Evolutionary conservation across 495 filamentous ascomycete species (phyloP), one percentile per base, ranked within the genome.

Genomic region (Xylaria acuta): DNA sequence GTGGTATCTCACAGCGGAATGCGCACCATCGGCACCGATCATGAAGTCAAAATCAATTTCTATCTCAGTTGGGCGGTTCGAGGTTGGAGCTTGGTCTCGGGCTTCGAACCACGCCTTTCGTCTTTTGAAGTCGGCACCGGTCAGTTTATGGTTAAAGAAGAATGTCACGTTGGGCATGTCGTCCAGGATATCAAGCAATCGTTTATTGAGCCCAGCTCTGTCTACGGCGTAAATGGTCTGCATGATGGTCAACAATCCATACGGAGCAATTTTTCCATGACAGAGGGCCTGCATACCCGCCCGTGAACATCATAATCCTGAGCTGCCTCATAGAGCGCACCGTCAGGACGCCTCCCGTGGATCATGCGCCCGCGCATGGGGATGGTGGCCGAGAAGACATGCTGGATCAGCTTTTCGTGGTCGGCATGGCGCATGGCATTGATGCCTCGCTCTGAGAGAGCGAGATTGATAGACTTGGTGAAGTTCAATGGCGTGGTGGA

Each of bases 291-390:
- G 76, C 86, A 76, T 86, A 97, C 94, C 78, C 92, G 88, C 71
- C 95, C 95, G 74, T 97, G 92, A 5, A 92, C 88, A 81, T 98
- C 96, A 81, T 99, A 99, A 34, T 89, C 87, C 80, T 99, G 96
- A 25, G 92, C 82, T 70, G 92, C 89, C 73, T 96, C 90, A 77
- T 89, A 93, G 12, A 96, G 80, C 22, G 90, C 80, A 30, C 92
- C 92, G 40, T 86, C 80, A 36, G 85, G 77, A n/a, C 84, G 84
- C 72, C 86, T 85, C 30, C 93, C 91, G 78, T 99, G 96, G 64
- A 99, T 96, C 96, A 98, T 98, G n/a, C 96, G 93, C 12, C 95
- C 95, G 72, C 91, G 83, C 93, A 99, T 97, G 7, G 97, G 97
- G 67, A 97, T 93, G 0, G 95, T 93, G 59, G 92, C 88, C 20